Evolutionary conservation across 2,329 filamentous ascomycete genomes (phyloP), one percentile per base, ranked within the genome.

Genomic region (Graphilbum fragrans): DNA sequence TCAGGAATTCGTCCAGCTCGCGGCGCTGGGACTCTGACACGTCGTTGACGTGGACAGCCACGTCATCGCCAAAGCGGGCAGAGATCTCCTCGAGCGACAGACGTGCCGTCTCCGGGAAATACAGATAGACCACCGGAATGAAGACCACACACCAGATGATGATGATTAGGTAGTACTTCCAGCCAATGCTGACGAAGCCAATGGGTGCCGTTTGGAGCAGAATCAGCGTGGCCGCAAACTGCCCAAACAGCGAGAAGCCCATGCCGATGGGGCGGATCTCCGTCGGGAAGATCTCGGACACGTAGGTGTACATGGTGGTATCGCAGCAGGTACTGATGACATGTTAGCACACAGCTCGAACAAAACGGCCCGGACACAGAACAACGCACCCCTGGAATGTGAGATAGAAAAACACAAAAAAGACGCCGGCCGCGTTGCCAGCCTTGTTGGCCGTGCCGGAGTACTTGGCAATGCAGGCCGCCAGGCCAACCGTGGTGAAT

Each of bases 181-280:
- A 71, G 6, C 65, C 65, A 0, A 65, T 58, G 5, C 60, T 53
- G 6, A 57, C 57, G 46, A 69, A 64, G 0, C 62, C 63, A 40
- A 60, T 60, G 0, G 64, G 62, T 0, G 58, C 63, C 0, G 64
- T 68, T 48, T 72, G 63, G 1, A 71, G 55, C 0, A 70, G 57
- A 19, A 71, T 64, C 2, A 72, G 55, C 0, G 66, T 69, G 0
- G 66, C 52, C 2, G 64, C 61, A 45, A 68, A 69, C 44, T 69
- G 66, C 4, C 67, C 67, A 40, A 71, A 70, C 1, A 72, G 46
- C 0, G 64, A 67, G 51, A 70, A 67, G 0, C 65, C 67, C 58
- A 70, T 69, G 9, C 67, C 68, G 25, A 69, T 71, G 0, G 67
- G 61, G 2, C 69, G 60, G 22, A 71, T 67, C 40, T 70, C 64